A percentile compares a stretch with the other conserved stretches of the same genome.
Conservation (phyloP, 2,329 filamentous ascomycete genomes). For the Fusarium sp. region DNA sequence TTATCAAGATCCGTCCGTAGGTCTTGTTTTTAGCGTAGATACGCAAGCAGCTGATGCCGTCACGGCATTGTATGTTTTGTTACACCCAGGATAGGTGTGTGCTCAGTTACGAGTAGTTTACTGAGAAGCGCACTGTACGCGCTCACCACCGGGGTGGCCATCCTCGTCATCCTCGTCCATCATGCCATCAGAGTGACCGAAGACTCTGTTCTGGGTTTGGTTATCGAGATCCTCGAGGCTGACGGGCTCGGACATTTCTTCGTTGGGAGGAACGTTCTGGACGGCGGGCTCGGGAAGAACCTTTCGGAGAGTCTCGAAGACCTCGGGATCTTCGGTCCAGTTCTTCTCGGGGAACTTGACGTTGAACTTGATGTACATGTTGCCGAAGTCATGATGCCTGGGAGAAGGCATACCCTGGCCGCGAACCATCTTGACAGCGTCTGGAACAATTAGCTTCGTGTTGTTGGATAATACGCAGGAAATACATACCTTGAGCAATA, state of each 20-base stretch:
- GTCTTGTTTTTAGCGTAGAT: conserved; percentile 20
- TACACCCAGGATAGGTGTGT: conserved; percentile 20
- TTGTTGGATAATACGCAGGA: not conserved
- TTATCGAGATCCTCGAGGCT: conserved; percentile 88
- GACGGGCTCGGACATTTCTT: conserved; percentile 93
- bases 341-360: conserved; percentile 94
- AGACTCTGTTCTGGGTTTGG: conserved; percentile 74
- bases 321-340: conserved; percentile 75
- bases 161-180: conserved; percentile 86
- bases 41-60: conserved; percentile 34
- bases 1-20: conserved; percentile 12
- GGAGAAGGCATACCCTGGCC: conserved; percentile 98
- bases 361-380: conserved; percentile 97
- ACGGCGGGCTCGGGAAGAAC: conserved; percentile 81
- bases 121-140: conserved; percentile 90
- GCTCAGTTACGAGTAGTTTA: conserved; percentile 63
- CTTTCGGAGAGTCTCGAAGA: conserved; percentile 84
- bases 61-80: conserved; percentile 36
- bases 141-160: conserved; percentile 80
- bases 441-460: conserved; percentile 62
- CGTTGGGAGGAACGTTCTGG: conserved; percentile 78
- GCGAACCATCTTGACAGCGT: conserved; percentile 91
- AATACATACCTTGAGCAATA: conserved; percentile 85
- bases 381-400: conserved; percentile 94
- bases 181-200: conserved; percentile 70